Conservation (phyloP, 2,329 filamentous ascomycete species). For the Pseudogymnoascus sp. region DNA sequence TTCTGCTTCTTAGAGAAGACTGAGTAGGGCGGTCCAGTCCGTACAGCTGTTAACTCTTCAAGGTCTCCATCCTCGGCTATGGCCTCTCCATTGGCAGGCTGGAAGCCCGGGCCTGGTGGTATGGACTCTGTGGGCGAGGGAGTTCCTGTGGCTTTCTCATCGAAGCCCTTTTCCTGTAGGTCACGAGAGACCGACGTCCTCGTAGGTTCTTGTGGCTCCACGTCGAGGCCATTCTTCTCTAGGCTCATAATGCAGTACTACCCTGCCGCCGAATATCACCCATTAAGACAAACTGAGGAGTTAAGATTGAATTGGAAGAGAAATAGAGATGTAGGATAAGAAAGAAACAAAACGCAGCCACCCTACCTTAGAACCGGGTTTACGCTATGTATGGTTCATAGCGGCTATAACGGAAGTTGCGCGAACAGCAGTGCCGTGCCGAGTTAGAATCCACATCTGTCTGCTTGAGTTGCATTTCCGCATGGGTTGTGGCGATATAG, state of each 20-base stretch:
- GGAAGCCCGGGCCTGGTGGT: neutral
- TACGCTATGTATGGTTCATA: neutral
- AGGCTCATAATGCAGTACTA: neutral
- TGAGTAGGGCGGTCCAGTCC: constrained; percentile 26
- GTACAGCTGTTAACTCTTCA: constrained; percentile 23
- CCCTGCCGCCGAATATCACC: neutral
- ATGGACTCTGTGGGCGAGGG: neutral
- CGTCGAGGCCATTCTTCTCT: neutral
- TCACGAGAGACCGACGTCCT: neutral
- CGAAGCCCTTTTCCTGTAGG: neutral
- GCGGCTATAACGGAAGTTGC: constrained; percentile 8
- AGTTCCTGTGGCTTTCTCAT: neutral
- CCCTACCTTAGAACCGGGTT: neutral
- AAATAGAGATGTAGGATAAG: neutral
- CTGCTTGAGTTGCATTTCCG: neutral
- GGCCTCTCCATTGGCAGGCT: constrained; percentile 12
- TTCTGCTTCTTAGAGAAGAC: constrained; percentile 32
- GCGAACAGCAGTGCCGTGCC: constrained; percentile 2
- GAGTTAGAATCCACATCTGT: neutral
- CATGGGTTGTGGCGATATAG: neutral
- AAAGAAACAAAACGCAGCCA: neutral
- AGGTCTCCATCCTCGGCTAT: constrained; percentile 22
- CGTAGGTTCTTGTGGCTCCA: constrained; percentile 4
- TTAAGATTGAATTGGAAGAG: neutral
- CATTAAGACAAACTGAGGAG: neutral